Conservation (phyloP, 192 early-diverging fungal species). For the Coemansia sp. region DNA sequence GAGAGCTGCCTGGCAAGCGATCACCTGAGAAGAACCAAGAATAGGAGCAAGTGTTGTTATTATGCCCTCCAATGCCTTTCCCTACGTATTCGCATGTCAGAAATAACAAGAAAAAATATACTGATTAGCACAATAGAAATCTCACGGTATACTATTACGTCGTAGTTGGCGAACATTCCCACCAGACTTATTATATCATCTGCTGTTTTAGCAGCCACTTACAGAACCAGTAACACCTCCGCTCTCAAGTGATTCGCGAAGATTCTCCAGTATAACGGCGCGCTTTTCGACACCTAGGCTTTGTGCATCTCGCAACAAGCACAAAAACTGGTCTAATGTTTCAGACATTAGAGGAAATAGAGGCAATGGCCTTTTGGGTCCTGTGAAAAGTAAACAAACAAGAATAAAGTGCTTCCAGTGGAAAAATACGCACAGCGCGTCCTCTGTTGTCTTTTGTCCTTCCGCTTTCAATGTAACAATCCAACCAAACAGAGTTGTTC, state of each 20-base stretch:
- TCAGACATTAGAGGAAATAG: conserved; percentile 26
- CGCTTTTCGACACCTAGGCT: conserved; percentile 31
- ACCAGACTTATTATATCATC: too few relatives aligned
- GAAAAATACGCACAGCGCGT: neutral
- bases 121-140: neutral
- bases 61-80: conserved; percentile 46
- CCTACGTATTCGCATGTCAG: conserved; percentile 9
- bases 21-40: conserved; percentile 51
- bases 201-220: conserved; percentile 8
- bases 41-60: conserved; percentile 34
- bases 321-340: conserved; percentile 42
- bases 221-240: conserved; percentile 27
- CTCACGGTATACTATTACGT: too few relatives aligned
- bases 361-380: neutral
- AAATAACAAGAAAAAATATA: conserved; percentile 9
- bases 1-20: conserved; percentile 49
- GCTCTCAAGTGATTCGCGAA: conserved; percentile 17
- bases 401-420: too few relatives aligned
- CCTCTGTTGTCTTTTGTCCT: too few relatives aligned
- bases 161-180: too few relatives aligned
- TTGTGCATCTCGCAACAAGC: conserved; percentile 32
- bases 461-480: too few relatives aligned
- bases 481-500: too few relatives aligned
- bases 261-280: conserved; percentile 28
- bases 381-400: neutral